Base-by-base conservation (phyloP, 306 rosid species). In the Luffa acutangula region DNA sequence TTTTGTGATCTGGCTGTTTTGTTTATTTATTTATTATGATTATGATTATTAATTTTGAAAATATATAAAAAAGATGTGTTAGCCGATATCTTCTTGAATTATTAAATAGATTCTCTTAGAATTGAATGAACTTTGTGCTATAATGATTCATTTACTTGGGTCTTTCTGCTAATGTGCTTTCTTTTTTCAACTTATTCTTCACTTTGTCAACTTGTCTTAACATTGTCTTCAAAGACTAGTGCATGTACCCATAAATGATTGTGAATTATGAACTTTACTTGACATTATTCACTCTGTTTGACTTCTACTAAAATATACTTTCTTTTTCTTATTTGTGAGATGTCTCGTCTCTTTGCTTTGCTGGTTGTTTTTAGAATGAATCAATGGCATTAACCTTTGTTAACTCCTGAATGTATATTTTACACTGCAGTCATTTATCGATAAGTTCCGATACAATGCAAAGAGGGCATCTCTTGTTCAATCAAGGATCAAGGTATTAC, bases 381-480 rank as follows among this genome's bases (percentile, higher is more conserved):
- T 25, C 31, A 25, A 25, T 25, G 79, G 49, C 49, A 45, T 73
- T 49, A 1, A 33, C 45, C 78, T 48, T 49, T 73, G 41, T 15
- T 37, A 73, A 54, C 10, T 54, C 7, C 20, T 54, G 60, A 11
- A 53, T 78, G 45, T 33, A 64, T 64, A 51, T 53, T 67, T 79
- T 51, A 53, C 42, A 37, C 46, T 79, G 82, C 97, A 95, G 99
- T 1, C 97, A 72, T 95, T 95, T 85, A 93, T 95, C 82, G 99
- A 95, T 84, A 95, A 95, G 94, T 95, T 95, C 74, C 97, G 98
- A 6, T 95, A 90, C 84, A 95, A 95, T 88, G 99, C 99, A 12
- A 95, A 95, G 90, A 93, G 99, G 86, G 98, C 99, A 15, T 90
- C 99, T 36, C 99, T 95, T 79, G 99, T 95, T 84, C 99, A 95